phyloP scores from a whole-genome alignment of 805 yeast species.

The Wickerhamiella brachini region DNA sequence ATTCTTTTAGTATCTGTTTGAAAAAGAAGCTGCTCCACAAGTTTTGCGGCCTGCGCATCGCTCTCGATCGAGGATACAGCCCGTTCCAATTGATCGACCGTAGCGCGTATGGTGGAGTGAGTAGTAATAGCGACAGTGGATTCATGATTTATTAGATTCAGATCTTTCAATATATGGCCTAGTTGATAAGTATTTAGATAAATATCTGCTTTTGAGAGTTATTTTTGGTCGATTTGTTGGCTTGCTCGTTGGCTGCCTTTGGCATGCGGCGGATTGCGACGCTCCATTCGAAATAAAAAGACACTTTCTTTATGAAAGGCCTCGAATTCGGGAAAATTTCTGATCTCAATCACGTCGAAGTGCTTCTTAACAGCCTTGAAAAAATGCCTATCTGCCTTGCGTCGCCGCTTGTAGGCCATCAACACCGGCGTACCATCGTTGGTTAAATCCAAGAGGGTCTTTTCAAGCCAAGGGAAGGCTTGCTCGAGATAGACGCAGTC shows the following conservation, averaged over 20 bases:
- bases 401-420: slow-evolving; percentile 41
- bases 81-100: not conserved
- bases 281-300: slow-evolving; percentile 28
- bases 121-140: not conserved
- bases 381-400: slow-evolving; percentile 32
- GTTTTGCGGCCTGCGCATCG: not conserved
- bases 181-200: too few species aligned
- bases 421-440: slow-evolving; percentile 31
- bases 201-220: not conserved
- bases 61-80: not conserved
- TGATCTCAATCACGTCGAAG: slow-evolving; percentile 22
- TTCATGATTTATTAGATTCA: too few species aligned
- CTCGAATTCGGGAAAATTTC: slow-evolving; percentile 16
- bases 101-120: not conserved
- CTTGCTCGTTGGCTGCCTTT: too few species aligned
- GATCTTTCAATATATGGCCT: not conserved
- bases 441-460: slow-evolving; percentile 34
- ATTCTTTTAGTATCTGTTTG: not conserved
- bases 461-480: slow-evolving; percentile 39
- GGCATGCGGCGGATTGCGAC: slow-evolving; percentile 3
- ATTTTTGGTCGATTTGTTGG: too few species aligned
- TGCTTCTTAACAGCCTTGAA: slow-evolving; percentile 24
- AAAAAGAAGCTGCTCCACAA: not conserved
- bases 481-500: slow-evolving; percentile 45
- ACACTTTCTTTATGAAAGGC: slow-evolving; percentile 29